Conservation (phyloP, 345 rosid species). For the Geranium rotundifolium region DNA sequence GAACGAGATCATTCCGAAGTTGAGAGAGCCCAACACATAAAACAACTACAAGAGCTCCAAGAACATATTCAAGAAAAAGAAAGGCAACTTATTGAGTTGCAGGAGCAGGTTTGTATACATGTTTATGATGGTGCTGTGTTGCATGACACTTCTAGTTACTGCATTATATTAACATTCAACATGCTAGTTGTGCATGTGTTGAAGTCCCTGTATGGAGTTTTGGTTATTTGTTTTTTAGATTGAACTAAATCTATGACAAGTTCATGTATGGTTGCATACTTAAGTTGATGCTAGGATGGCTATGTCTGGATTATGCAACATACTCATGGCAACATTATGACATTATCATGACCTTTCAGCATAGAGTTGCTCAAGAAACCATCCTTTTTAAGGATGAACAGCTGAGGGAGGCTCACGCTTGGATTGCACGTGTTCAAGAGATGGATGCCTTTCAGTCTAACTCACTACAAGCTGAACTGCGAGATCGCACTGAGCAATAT, state of each 20-base stretch:
- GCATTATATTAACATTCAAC: not conserved
- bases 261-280: not conserved
- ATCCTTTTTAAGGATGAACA: constrained; percentile 80
- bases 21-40: constrained; percentile 73
- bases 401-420: constrained; percentile 62
- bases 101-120: constrained; percentile 63
- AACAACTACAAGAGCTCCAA: constrained; percentile 75
- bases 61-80: constrained; percentile 90
- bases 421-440: constrained; percentile 80
- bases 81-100: constrained; percentile 69
- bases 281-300: not conserved
- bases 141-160: not conserved
- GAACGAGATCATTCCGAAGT: constrained; percentile 98
- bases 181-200: not conserved
- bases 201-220: not conserved
- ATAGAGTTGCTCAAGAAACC: constrained; percentile 82
- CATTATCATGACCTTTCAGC: constrained; percentile 36
- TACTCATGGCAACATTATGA: not conserved
- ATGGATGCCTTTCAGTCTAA: constrained; percentile 82
- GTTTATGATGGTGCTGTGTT: not conserved
- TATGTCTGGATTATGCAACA: not conserved
- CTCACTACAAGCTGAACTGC: constrained; percentile 65
- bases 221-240: no score
- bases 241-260: not conserved
- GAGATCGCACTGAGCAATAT: constrained; percentile 78